Evolutionary conservation across 441 rosid genomes (phyloP).

Genomic region (Erodium chrysanthum): DNA sequence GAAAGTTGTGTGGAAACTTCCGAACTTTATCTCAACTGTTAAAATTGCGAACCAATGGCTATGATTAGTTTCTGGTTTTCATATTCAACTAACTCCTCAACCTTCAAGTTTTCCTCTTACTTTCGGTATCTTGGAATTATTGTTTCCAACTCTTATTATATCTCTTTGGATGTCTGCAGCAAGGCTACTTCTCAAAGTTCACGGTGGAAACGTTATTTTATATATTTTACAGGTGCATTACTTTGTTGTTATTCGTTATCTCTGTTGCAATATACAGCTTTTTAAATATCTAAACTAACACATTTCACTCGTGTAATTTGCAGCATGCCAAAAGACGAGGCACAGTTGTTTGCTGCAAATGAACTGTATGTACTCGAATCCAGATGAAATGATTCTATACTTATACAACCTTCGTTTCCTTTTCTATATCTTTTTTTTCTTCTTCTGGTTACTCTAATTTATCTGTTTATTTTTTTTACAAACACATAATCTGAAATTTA

Average conservation of each 20-base stretch:
- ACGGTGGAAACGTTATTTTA: constrained; percentile 66
- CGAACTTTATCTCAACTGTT: no score
- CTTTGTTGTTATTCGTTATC: neutral
- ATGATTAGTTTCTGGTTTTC: no score
- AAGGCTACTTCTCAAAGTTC: constrained; percentile 67
- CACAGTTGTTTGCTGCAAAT: constrained; percentile 78
- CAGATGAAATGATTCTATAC: no score
- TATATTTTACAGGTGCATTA: constrained; percentile 71
- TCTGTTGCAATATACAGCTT: neutral
- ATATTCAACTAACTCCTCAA: no score
- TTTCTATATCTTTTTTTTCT: no score
- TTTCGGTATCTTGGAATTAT: no score
- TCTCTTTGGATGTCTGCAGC: constrained; percentile 45
- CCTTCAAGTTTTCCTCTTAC: no score
- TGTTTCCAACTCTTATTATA: constrained; percentile 9
- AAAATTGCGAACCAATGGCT: no score
- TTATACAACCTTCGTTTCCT: neutral
- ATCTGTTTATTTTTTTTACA: neutral
- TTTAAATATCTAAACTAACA: neutral
- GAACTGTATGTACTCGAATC: constrained; percentile 66
- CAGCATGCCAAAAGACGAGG: constrained; percentile 98
- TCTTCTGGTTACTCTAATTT: no score
- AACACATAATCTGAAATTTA: neutral
- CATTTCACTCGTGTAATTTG: constrained; percentile 15
- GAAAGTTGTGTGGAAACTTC: no score